Evolutionary conservation across 2,329 filamentous ascomycete species (phyloP), one percentile per base, ranked within the genome.

Genomic region (Pseudogymnoascus sp.): DNA sequence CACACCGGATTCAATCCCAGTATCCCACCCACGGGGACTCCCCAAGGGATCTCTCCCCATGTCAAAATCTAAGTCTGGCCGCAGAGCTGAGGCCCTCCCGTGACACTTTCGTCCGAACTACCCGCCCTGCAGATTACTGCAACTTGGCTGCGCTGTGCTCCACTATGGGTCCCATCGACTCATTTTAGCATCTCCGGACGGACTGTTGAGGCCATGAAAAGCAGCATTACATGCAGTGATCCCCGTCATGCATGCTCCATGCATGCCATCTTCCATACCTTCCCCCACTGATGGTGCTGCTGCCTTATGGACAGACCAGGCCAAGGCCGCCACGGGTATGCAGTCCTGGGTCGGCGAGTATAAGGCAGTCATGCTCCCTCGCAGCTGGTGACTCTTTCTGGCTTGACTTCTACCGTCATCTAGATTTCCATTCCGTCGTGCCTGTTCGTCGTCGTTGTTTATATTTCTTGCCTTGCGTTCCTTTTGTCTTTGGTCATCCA

Each of bases 321-420:
- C 43, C 43, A 50, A 50, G 43, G 43, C 43, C 25, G 43, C 43
- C 25, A 50, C 25, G 14, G n/a, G n/a, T 9, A 18, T 50, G 43
- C 43, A 50, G 43, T 50, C 14, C n/a, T 30, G 16, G 6, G 25
- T 50, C 43, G 43, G 57, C 57, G 35, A 58, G 32, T 58, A 58
- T 58, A 58, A 58, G 57, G 57, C 57, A 58, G 57, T 58, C 57
- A 58, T 37, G 32, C 35, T 58, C 57, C 57, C 57, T 58, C 57
- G 43, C 35, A 38, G 30, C 16, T 38, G 32, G 57, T 58, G 57
- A 58, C 57, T 58, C 57, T 58, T 58, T 32, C 37, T 58, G 32
- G 18, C 11, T 22, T 38, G 35, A 30, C 35, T 58, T 50, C 43
- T 50, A 50, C 43, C 57, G 57, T 58, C 35, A 58, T 38, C 57